A percentile compares a stretch with the other conserved stretches of the same genome.
Conservation (phyloP, 305 asterid species). For the Fraxinus albicans region DNA sequence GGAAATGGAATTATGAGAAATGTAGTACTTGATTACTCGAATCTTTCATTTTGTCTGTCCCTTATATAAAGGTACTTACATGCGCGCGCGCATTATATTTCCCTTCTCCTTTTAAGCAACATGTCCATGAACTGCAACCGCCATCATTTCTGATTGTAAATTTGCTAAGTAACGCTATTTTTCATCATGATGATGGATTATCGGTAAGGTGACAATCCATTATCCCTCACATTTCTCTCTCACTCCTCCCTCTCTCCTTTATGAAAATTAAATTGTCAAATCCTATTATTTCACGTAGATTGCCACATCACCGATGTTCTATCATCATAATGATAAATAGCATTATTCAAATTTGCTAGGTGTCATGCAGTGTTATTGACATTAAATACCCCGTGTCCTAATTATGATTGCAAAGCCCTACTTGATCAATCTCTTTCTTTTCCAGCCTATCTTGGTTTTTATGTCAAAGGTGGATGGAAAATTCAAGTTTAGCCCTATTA, state of each 20-base stretch:
- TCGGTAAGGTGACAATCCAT: too few species aligned
- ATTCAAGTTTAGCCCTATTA: constrained; percentile 81
- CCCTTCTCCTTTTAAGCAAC: not conserved
- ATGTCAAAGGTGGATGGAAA: constrained; percentile 94
- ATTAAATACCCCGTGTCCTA: not conserved
- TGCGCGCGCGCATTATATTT: not conserved
- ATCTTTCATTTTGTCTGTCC: not conserved
- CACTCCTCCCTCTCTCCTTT: too few species aligned
- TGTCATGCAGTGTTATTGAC: constrained; percentile 7
- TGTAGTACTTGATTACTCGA: not conserved
- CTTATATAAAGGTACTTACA: not conserved
- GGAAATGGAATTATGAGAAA: not conserved
- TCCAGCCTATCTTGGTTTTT: constrained; percentile 85
- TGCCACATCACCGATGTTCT: too few species aligned
- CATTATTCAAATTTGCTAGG: not conserved
- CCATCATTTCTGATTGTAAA: not conserved
- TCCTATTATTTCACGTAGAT: too few species aligned
- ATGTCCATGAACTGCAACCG: not conserved
- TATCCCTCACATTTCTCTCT: too few species aligned
- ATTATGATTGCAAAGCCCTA: constrained; percentile 16
- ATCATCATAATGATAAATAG: too few species aligned
- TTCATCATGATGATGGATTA: too few species aligned
- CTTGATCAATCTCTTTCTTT: constrained; percentile 21
- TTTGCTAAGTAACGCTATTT: too few species aligned
- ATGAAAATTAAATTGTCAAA: too few species aligned